phyloP scores from a whole-genome alignment of 176 grass and related monocot genomes.

The Saccharum spontaneum region DNA sequence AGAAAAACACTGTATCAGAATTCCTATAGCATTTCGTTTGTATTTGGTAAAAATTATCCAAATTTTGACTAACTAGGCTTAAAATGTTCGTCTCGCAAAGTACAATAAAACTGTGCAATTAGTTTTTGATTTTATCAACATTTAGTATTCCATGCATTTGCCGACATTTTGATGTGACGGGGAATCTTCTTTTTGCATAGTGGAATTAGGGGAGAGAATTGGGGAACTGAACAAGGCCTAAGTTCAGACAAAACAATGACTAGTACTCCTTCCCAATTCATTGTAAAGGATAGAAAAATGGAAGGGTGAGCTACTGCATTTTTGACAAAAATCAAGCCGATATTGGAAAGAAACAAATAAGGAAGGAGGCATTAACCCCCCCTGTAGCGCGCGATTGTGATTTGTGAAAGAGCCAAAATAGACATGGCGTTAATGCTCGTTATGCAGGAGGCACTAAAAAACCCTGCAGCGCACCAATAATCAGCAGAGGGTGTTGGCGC shows the following conservation, averaged over 20 bases:
- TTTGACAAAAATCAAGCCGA: background rate
- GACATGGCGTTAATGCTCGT: background rate
- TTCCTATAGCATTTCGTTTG: no score
- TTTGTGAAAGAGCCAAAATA: background rate
- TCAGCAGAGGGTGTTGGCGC: constrained; percentile 4
- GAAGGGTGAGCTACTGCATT: background rate
- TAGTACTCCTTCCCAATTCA: background rate
- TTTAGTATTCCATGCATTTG: no score
- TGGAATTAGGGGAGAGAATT: no score
- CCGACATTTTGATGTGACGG: no score
- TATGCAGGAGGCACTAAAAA: background rate
- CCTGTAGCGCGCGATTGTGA: background rate
- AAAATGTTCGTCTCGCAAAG: no score
- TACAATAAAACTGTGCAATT: no score
- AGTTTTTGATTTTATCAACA: no score
- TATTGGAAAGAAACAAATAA: background rate
- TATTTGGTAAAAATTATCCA: no score
- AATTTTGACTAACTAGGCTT: no score
- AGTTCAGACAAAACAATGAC: background rate
- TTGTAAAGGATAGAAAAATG: background rate
- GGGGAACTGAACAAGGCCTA: no score
- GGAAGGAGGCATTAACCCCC: background rate
- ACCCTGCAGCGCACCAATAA: background rate
- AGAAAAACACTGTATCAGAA: no score
- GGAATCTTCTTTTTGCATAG: no score